Conservation (phyloP, 306 rosid species). For the Quercus cerris region DNA sequence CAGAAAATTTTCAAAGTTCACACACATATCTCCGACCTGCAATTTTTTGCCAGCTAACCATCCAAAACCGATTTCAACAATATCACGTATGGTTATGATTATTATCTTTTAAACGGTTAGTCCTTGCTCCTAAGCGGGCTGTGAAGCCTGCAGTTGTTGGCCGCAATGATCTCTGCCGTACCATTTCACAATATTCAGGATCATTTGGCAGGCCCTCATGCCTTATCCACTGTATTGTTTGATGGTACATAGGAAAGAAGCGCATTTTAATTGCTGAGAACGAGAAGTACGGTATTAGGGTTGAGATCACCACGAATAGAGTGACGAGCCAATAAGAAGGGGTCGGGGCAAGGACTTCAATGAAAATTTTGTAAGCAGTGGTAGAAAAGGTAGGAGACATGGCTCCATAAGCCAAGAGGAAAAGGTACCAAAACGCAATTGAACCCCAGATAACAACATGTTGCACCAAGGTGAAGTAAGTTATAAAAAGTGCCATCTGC, state of each 20-base stretch:
- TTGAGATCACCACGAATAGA: constrained; percentile 58
- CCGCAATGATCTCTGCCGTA: constrained; percentile 51
- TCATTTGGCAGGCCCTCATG: constrained; percentile 53
- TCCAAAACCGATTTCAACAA: constrained; percentile 15
- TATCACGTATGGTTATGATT: constrained; percentile 25
- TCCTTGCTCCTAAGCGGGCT: constrained; percentile 77
- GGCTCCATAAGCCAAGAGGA: constrained; percentile 67
- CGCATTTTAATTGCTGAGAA: constrained; percentile 70
- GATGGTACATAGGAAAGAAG: constrained; percentile 87
- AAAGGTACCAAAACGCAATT: constrained; percentile 73
- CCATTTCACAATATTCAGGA: constrained; percentile 51
- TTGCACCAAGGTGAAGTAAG: constrained; percentile 93
- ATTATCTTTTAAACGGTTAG: constrained; percentile 25
- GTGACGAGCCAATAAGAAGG: constrained; percentile 71
- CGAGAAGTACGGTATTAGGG: constrained; percentile 70
- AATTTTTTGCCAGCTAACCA: constrained; percentile 6
- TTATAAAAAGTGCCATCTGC: constrained; percentile 84
- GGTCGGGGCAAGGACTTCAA: constrained; percentile 75
- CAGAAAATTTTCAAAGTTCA: not conserved
- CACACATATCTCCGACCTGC: constrained; percentile 16
- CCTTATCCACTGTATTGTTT: constrained; percentile 74
- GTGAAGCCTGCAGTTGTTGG: constrained; percentile 62
- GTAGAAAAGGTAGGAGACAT: constrained; percentile 47
- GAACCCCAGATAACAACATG: constrained; percentile 90
- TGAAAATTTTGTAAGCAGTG: constrained; percentile 68